Evolutionary conservation across 2,329 filamentous ascomycete genomes (phyloP).

Genomic region (Botrytis pseudocinerea): DNA sequence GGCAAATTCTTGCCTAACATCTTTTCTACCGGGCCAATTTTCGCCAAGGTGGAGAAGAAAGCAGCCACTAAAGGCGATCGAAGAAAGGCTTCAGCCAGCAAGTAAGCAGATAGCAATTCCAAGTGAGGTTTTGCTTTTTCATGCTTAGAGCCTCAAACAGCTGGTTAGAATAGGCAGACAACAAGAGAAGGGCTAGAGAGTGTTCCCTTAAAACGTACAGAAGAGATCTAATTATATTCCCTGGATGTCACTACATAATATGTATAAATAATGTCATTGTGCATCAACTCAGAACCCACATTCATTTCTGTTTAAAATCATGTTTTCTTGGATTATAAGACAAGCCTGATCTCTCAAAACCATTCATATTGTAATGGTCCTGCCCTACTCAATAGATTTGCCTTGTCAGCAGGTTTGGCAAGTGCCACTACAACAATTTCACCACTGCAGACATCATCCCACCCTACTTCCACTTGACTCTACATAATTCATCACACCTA

Average conservation of each 20-base stretch:
- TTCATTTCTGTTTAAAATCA: background rate
- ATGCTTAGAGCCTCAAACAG: background rate
- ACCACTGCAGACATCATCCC: background rate
- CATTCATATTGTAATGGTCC: background rate
- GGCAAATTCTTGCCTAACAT: conserved; percentile 74
- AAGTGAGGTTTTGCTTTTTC: background rate
- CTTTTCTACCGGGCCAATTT: conserved; percentile 6
- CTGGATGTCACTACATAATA: background rate
- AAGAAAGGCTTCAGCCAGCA: conserved; percentile 1
- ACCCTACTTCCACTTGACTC: background rate
- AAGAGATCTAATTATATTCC: background rate
- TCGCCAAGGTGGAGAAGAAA: conserved; percentile 14
- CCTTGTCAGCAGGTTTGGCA: background rate
- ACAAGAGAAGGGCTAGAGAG: background rate
- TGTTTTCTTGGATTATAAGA: background rate
- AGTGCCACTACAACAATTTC: background rate
- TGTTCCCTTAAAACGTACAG: background rate
- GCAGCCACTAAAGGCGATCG: conserved; percentile 8
- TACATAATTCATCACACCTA: background rate
- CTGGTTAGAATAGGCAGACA: background rate
- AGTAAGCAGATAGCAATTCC: conserved; percentile 7
- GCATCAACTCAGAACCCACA: background rate
- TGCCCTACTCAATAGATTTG: background rate
- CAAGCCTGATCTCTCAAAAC: background rate
- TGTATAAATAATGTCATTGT: background rate